Percentiles rank a stretch among this genome's conserved stretches.
phyloP scores from a whole-genome alignment of 2,329 filamentous ascomycete species.

The Fusarium sp. region DNA sequence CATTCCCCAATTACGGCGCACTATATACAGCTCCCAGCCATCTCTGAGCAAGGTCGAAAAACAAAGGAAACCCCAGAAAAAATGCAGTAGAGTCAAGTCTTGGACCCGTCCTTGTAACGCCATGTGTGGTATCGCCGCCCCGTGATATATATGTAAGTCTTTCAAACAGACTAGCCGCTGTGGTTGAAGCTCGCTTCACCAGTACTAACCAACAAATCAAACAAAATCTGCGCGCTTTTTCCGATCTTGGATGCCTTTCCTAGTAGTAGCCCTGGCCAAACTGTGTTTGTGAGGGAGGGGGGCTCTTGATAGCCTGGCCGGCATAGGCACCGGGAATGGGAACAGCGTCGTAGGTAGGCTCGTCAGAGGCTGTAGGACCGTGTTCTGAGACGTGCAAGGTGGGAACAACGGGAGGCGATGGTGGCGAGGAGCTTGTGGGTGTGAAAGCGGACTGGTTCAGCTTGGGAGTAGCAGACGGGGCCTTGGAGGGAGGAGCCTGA shows the following conservation, averaged over 20 bases:
- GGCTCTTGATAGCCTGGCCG: slow-evolving; percentile 62
- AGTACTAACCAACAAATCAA: slow-evolving; percentile 26
- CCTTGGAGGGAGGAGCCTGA: slow-evolving; percentile 82
- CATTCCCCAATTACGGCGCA: slow-evolving; percentile 22
- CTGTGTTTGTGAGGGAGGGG: slow-evolving; percentile 55
- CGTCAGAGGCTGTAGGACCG: slow-evolving; percentile 76
- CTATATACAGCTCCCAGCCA: slow-evolving; percentile 23
- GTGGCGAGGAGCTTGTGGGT: slow-evolving; percentile 52
- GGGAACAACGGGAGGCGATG: slow-evolving; percentile 45
- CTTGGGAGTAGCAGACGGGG: slow-evolving; percentile 80
- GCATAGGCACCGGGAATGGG: slow-evolving; percentile 89
- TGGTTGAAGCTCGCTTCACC: slow-evolving; percentile 18
- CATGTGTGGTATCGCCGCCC: slow-evolving; percentile 37
- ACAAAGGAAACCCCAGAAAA: slow-evolving; percentile 16
- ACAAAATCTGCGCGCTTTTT: slow-evolving; percentile 11
- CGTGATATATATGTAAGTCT: slow-evolving; percentile 18
- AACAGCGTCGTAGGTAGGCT: slow-evolving; percentile 84
- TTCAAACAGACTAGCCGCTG: slow-evolving; percentile 10
- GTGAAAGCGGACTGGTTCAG: slow-evolving; percentile 70
- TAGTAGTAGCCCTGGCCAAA: slow-evolving; percentile 52
- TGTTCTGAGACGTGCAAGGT: slow-evolving; percentile 67
- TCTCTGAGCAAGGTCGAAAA: slow-evolving; percentile 19
- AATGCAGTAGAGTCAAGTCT: slow-evolving; percentile 26
- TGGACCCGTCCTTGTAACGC: slow-evolving; percentile 27
- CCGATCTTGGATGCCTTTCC: slow-evolving; percentile 2